phyloP scores from a whole-genome alignment of 352 stramenopile genomes.

The Hyaloperonospora brassicae region DNA sequence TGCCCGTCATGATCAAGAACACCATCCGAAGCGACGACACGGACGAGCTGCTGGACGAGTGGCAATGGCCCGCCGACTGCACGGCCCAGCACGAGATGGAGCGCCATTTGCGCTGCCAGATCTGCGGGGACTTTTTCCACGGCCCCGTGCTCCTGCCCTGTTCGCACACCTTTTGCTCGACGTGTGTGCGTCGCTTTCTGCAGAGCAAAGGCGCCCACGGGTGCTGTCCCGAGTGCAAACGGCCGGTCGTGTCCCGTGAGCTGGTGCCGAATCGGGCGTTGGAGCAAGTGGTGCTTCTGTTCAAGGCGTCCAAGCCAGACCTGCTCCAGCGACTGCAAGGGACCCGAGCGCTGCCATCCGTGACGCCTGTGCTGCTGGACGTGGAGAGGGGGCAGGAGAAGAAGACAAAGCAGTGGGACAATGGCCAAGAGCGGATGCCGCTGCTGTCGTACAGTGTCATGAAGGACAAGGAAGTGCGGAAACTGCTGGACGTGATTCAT shows the following conservation, averaged over 20 bases:
- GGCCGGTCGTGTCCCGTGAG: slow-evolving; percentile 44
- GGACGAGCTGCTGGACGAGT: slow-evolving; percentile 48
- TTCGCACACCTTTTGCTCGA: slow-evolving; percentile 78
- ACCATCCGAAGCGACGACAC: slow-evolving; percentile 16
- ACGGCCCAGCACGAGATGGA: slow-evolving; percentile 62
- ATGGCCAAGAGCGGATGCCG: slow-evolving; percentile 44
- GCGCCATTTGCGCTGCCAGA: slow-evolving; percentile 64
- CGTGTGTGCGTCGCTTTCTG: slow-evolving; percentile 75
- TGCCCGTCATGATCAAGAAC: not conserved
- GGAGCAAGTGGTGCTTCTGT: slow-evolving; percentile 62
- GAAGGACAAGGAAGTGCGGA: slow-evolving; percentile 75
- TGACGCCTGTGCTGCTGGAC: slow-evolving; percentile 15
- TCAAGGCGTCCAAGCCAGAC: slow-evolving; percentile 62
- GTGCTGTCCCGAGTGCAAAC: slow-evolving; percentile 78
- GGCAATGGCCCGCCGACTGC: slow-evolving; percentile 61
- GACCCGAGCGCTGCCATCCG: slow-evolving; percentile 2
- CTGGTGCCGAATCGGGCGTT: slow-evolving; percentile 66
- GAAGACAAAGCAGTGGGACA: slow-evolving; percentile 23
- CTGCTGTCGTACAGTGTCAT: slow-evolving; percentile 82
- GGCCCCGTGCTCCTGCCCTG: slow-evolving; percentile 70
- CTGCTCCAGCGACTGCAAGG: slow-evolving; percentile 39
- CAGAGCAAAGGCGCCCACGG: slow-evolving; percentile 58
- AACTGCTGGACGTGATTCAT: slow-evolving; percentile 63
- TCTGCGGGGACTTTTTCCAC: slow-evolving; percentile 81
- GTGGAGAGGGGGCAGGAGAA: slow-evolving; percentile 17